phyloP scores from a whole-genome alignment of 208 protist genomes.

The Naegleria gruberi region DNA sequence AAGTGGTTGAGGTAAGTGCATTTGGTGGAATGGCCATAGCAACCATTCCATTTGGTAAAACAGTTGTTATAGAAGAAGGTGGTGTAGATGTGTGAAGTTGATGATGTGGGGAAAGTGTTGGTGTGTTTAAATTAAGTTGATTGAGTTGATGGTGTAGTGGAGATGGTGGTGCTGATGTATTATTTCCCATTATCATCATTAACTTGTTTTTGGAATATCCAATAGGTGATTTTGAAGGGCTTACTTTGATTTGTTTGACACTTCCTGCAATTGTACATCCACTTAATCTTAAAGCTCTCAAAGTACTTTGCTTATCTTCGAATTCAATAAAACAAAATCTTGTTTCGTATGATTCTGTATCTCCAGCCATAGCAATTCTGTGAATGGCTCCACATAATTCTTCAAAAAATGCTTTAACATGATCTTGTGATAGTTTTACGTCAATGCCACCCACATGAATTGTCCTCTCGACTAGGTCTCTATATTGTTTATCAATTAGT shows the following conservation, averaged over 20 bases:
- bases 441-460: not conserved
- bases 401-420: not conserved
- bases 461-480: not conserved
- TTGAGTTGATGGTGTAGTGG: not conserved
- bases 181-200: not conserved
- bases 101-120: too few species aligned
- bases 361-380: not conserved
- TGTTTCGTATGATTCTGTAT: not conserved
- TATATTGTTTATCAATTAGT: not conserved
- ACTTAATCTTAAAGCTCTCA: not conserved
- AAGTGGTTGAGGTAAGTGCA: not conserved
- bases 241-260: slow-evolving; percentile 5
- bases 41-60: not conserved
- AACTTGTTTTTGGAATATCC: not conserved
- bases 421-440: not conserved
- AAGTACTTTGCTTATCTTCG: not conserved
- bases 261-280: not conserved
- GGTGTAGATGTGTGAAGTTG: not conserved
- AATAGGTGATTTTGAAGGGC: not conserved
- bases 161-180: not conserved
- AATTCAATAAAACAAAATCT: slow-evolving; percentile 13
- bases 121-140: not conserved
- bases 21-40: too few species aligned
- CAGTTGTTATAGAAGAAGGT: not conserved
- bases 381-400: not conserved